Conservation (phyloP, 2,329 filamentous ascomycete genomes). For the Xenosphaeropsis pyriputrescens region DNA sequence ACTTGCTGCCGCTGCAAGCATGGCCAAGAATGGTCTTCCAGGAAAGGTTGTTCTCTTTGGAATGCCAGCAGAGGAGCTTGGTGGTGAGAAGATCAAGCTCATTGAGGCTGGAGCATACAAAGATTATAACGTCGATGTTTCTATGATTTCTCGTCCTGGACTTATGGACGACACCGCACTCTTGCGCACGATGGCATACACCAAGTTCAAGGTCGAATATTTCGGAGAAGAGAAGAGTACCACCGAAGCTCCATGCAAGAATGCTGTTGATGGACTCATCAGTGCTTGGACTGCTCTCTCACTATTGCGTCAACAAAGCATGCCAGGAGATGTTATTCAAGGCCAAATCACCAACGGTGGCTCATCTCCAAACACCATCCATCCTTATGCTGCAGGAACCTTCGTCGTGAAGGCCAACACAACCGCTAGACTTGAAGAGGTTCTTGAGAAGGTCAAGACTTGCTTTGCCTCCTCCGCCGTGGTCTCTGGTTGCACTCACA, state of each 20-base stretch:
- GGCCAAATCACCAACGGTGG: constrained; percentile 38
- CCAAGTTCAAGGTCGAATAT: constrained; percentile 33
- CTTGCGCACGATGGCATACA: constrained; percentile 35
- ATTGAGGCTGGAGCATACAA: constrained; percentile 27
- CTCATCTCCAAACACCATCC: constrained; percentile 39
- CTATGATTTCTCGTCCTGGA: constrained; percentile 24
- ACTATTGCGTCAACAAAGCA: constrained; percentile 38
- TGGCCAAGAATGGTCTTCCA: constrained; percentile 2
- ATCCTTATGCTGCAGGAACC: constrained; percentile 28
- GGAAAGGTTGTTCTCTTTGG: constrained; percentile 16
- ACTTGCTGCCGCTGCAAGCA: constrained; percentile 12
- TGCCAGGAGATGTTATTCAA: constrained; percentile 30
- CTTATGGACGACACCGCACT: constrained; percentile 26
- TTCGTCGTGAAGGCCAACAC: constrained; percentile 29
- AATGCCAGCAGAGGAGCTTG: constrained; percentile 25
- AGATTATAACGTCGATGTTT: constrained; percentile 18
- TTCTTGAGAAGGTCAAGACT: constrained; percentile 25
- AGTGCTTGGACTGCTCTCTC: constrained; percentile 31
- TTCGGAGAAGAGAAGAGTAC: constrained; percentile 32
- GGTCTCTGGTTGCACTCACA: constrained; percentile 33
- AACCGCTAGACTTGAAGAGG: constrained; percentile 22
- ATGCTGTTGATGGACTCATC: constrained; percentile 41
- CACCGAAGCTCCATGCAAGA: constrained; percentile 27
- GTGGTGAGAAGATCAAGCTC: constrained; percentile 26
- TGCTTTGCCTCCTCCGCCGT: constrained; percentile 31